These are phyloP conservation scores for Cladosporium oxysporum DNA, from an alignment of 2,329 filamentous ascomycete species.

Conservation along the genomic window DNA sequence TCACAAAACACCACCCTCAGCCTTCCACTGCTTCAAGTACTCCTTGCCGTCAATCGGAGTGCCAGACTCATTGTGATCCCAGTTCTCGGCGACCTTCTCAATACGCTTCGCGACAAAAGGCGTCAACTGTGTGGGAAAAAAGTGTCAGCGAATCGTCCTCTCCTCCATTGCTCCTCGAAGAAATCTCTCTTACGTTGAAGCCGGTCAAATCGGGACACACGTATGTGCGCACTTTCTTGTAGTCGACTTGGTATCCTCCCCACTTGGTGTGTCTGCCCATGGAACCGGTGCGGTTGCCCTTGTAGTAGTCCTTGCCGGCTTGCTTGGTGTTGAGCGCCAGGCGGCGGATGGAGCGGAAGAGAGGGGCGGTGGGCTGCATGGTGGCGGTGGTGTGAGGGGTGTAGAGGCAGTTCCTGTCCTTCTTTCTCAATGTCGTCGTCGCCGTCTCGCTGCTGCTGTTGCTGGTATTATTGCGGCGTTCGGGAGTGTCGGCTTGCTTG, in stretches of 20 bases:
- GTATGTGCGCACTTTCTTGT: constrained; percentile 85
- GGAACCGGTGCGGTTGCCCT: constrained; percentile 85
- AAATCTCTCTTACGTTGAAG: constrained; percentile 63
- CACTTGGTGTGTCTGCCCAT: constrained; percentile 83
- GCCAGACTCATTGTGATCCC: constrained; percentile 39
- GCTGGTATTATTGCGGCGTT: constrained; percentile 1
- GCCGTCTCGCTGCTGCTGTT: background rate
- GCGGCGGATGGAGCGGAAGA: constrained; percentile 71
- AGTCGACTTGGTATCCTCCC: constrained; percentile 84
- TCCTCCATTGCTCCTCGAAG: background rate
- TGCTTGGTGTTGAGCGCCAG: constrained; percentile 87
- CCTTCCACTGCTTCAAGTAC: constrained; percentile 39
- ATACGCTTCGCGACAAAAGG: constrained; percentile 73
- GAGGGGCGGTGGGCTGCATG: constrained; percentile 64
- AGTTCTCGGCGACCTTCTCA: constrained; percentile 54
- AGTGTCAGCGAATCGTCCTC: background rate
- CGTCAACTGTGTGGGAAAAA: constrained; percentile 61
- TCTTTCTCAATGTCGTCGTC: background rate
- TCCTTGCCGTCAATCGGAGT: constrained; percentile 35
- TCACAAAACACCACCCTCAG: constrained; percentile 36
- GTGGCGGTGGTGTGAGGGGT: constrained; percentile 1
- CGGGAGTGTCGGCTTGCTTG: constrained; percentile 9
- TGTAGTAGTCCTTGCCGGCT: constrained; percentile 93
- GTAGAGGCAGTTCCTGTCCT: background rate
- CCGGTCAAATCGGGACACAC: constrained; percentile 71